phyloP scores from a whole-genome alignment of 352 stramenopile species.

The Phytophthora multivora region DNA sequence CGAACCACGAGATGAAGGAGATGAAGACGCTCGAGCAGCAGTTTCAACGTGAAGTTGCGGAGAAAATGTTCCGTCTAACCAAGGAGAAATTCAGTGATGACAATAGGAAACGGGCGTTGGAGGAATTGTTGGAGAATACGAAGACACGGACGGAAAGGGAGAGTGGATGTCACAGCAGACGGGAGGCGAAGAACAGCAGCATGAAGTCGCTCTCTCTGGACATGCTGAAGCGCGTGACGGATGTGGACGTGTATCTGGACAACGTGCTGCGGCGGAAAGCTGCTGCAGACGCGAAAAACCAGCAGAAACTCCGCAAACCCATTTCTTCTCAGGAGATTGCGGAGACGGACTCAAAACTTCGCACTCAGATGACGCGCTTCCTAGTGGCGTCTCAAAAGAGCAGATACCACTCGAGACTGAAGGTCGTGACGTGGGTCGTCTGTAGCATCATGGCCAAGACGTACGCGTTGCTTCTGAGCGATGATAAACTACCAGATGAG shows the following conservation, averaged over 20 bases:
- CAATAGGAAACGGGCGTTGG: slow-evolving; percentile 75
- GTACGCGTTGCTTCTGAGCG: slow-evolving; percentile 67
- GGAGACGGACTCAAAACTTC: slow-evolving; percentile 75
- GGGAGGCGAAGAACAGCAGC: slow-evolving; percentile 23
- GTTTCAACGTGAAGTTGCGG: slow-evolving; percentile 78
- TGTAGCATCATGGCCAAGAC: slow-evolving; percentile 88
- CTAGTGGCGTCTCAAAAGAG: slow-evolving; percentile 73
- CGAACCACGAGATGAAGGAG: slow-evolving; percentile 81
- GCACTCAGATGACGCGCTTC: slow-evolving; percentile 81
- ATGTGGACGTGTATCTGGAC: slow-evolving; percentile 85
- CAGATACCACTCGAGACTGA: slow-evolving; percentile 80
- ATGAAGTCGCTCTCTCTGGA: slow-evolving; percentile 77
- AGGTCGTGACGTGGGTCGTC: slow-evolving; percentile 87
- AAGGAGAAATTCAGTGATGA: slow-evolving; percentile 87
- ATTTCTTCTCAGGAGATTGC: slow-evolving; percentile 79
- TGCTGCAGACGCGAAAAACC: slow-evolving; percentile 31
- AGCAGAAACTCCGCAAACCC: slow-evolving; percentile 32
- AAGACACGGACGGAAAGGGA: slow-evolving; percentile 25
- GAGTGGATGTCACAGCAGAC: slow-evolving; percentile 15
- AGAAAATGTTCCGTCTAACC: slow-evolving; percentile 82
- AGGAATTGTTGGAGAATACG: slow-evolving; percentile 56
- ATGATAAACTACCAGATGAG: slow-evolving; percentile 68
- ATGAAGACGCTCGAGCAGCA: slow-evolving; percentile 81
- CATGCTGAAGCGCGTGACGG: slow-evolving; percentile 80
- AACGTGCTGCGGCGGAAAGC: slow-evolving; percentile 75